phyloP scores from a whole-genome alignment of 768 basidiomycete genomes.

The Nidula microcarpa region DNA sequence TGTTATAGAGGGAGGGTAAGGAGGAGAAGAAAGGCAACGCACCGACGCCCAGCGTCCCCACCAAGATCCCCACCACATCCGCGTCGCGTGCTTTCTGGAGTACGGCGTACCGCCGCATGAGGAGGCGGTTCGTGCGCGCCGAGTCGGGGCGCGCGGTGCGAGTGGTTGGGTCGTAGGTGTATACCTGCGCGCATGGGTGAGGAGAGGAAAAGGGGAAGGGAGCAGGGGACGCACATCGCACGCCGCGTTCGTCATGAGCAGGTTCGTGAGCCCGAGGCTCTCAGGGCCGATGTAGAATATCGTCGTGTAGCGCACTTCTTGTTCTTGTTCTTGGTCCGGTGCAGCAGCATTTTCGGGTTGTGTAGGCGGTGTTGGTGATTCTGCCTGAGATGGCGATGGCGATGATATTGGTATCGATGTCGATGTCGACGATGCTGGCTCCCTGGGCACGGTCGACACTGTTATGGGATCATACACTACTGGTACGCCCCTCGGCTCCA shows the following conservation, averaged over 20 bases:
- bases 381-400: too few species aligned
- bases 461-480: background rate
- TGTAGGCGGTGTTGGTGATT: too few species aligned
- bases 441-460: too few species aligned
- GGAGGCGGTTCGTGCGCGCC: conserved; percentile 66
- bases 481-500: conserved; percentile 1
- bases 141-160: conserved; percentile 54
- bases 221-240: conserved; percentile 43
- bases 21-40: conserved; percentile 17
- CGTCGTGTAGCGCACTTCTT: conserved; percentile 6
- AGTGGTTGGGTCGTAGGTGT: conserved; percentile 67
- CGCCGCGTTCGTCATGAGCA: conserved; percentile 77
- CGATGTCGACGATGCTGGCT: too few species aligned
- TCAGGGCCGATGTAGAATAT: conserved; percentile 73
- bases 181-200: conserved; percentile 44
- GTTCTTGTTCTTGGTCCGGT: background rate
- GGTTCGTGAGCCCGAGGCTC: conserved; percentile 75
- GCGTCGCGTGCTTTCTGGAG: conserved; percentile 89
- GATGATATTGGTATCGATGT: too few species aligned
- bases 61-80: conserved; percentile 92
- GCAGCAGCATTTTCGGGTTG: background rate
- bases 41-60: conserved; percentile 92
- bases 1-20: background rate
- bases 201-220: background rate
- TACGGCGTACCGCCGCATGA: conserved; percentile 86